Base-by-base conservation (phyloP, 2,329 filamentous ascomycete species). In the Penicillium sp. region DNA sequence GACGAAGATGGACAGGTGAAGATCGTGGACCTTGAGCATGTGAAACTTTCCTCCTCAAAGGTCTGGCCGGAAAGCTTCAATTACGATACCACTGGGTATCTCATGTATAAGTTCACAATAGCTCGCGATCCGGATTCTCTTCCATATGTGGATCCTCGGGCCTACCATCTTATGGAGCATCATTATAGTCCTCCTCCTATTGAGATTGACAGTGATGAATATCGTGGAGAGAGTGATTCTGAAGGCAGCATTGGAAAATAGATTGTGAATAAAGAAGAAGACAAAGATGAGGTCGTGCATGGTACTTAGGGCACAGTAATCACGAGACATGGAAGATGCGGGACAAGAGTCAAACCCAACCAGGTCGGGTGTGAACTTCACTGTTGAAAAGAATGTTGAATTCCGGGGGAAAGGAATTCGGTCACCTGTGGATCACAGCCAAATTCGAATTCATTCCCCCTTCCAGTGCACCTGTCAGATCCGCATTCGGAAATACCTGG, bases 401-500 rank as follows among this genome's bases (percentile, higher is more conserved):
- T n/a, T n/a, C 34, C 31, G 8, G 31, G 11, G 36, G 16, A 5
- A 7, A n/a, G 14, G 4, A 7, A 13, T 29, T n/a, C 16, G 0
- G n/a, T 22, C 22, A 9, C 41, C 22, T 5, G 29, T 40, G 5
- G n/a, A 6, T 18, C 27, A 31, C 29, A 22, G 32, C 10, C 14
- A 38, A 10, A 13, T 2, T 14, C 31, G 13, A 34, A 10, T 10
- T 10, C 8, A 34, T 34, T 34, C 31, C 31, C 13, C 11, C 9
- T 34, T 34, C 8, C 9, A 11, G 4, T 9, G 8, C 5, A 7
- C 11, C 6, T 47, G 21, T 14, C 36, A 21, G 5, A 14, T n/a
- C 51, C 51, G 51, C 51, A 50, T 53, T 14, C 51, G 51, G 51
- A 40, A 24, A 34, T 16, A 18, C 29, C 29, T 32, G 50, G 18